phyloP scores from a whole-genome alignment of 345 rosid genomes.

The Acer campestre region DNA sequence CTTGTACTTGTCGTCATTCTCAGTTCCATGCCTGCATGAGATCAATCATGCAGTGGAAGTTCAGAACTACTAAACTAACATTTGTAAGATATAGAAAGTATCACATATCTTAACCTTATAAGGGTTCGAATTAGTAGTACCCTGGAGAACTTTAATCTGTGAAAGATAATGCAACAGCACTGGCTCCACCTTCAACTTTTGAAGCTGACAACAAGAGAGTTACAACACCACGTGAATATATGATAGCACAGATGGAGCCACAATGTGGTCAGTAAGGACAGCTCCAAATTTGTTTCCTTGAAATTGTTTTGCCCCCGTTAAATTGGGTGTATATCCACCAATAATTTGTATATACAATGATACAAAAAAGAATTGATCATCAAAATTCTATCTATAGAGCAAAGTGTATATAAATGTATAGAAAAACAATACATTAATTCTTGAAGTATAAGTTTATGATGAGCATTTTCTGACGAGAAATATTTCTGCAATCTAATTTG shows the following conservation, averaged over 20 bases:
- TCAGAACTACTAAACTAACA: constrained; percentile 12
- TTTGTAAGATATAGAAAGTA: not conserved
- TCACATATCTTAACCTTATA: not conserved
- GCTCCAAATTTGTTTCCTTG: not conserved
- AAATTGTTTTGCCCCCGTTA: not conserved
- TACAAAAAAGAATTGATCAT: not conserved
- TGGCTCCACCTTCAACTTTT: constrained; percentile 96
- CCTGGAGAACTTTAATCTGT: constrained; percentile 78
- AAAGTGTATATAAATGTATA: too few species aligned
- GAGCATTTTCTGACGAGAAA: not conserved
- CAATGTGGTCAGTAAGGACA: not conserved
- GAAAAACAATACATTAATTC: not conserved
- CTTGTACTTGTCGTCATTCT: constrained; percentile 96
- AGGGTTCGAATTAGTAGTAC: constrained; percentile 35
- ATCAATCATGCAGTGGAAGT: not conserved
- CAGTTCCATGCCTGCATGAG: constrained; percentile 79
- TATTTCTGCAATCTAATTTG: not conserved
- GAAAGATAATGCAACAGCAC: constrained; percentile 89
- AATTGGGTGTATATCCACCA: not conserved
- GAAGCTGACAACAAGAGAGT: constrained; percentile 59
- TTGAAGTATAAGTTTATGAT: not conserved
- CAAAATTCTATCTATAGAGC: not conserved
- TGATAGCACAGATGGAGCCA: not conserved
- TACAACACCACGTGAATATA: constrained; percentile 7
- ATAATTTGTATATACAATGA: too few species aligned